phyloP scores from a whole-genome alignment of 331 rosid genomes.

The Quercus lobata region DNA sequence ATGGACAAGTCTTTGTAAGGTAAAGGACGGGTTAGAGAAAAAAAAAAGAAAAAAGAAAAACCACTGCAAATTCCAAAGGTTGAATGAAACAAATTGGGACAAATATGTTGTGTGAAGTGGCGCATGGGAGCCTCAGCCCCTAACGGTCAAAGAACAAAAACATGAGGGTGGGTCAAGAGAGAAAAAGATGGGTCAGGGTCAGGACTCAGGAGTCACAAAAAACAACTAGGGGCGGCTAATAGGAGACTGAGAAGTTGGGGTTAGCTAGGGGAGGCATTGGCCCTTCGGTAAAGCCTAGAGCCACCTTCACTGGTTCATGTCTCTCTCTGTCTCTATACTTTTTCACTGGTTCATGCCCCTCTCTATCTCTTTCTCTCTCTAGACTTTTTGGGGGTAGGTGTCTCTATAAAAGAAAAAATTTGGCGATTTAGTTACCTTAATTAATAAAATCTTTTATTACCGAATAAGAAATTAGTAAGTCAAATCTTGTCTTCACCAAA shows the following conservation, averaged over 20 bases:
- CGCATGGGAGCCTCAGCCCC: too few relatives aligned
- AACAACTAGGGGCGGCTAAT: slow-evolving; percentile 40
- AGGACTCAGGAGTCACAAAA: neutral
- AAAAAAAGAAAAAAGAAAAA: neutral
- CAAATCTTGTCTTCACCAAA: too few relatives aligned
- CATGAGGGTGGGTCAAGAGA: neutral
- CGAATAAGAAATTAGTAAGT: too few relatives aligned
- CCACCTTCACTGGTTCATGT: slow-evolving; percentile 22
- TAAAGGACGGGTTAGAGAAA: neutral
- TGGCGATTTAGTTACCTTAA: rapidly evolving
- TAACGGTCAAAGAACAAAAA: too few relatives aligned
- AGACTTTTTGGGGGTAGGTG: too few relatives aligned
- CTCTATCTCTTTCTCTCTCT: neutral
- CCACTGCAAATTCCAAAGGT: neutral
- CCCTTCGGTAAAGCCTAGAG: slow-evolving; percentile 45
- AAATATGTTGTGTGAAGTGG: too few relatives aligned
- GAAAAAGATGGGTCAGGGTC: slow-evolving; percentile 12
- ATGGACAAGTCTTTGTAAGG: neutral
- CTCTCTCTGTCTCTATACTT: neutral
- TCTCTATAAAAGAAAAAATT: too few relatives aligned
- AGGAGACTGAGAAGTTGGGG: slow-evolving; percentile 28
- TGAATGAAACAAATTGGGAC: neutral
- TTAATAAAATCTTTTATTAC: too few relatives aligned
- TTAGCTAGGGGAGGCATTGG: slow-evolving; percentile 7
- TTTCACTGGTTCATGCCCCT: neutral